These are phyloP conservation scores for Blechomonas ayalai DNA, from an alignment of 208 protist species.

Conservation along the genomic window DNA sequence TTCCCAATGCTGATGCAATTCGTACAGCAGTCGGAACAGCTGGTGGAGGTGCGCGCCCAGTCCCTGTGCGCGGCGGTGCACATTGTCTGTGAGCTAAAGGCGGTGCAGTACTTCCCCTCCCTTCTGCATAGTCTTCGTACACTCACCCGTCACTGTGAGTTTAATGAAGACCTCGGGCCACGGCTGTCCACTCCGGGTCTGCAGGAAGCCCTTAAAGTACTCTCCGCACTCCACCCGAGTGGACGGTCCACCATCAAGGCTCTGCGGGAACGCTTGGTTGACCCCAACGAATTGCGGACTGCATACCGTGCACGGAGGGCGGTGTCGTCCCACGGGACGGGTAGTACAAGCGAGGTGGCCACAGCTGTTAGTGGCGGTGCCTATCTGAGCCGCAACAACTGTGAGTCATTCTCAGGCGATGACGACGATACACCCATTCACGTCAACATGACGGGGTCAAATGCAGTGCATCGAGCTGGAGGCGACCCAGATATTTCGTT, in stretches of 20 bases:
- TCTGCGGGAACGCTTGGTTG: conserved; percentile 51
- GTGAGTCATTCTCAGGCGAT: conserved; percentile 9
- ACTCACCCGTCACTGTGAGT: conserved; percentile 77
- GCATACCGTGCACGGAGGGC: neutral
- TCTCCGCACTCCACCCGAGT: conserved; percentile 62
- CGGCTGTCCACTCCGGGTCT: conserved; percentile 72
- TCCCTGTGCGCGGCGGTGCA: conserved; percentile 78
- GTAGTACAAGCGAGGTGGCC: neutral
- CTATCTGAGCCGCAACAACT: conserved; percentile 1
- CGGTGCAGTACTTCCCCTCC: conserved; percentile 73
- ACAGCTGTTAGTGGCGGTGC: neutral
- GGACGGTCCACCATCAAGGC: conserved; percentile 53
- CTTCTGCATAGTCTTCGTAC: conserved; percentile 78
- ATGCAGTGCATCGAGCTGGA: too few species aligned
- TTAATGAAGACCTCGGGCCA: conserved; percentile 69
- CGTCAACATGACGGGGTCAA: too few species aligned
- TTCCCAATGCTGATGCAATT: conserved; percentile 85
- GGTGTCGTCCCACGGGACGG: conserved; percentile 4
- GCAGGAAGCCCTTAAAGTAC: conserved; percentile 66
- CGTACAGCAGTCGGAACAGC: conserved; percentile 78
- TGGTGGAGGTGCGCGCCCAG: conserved; percentile 76
- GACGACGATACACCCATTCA: conserved; percentile 9
- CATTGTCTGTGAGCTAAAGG: conserved; percentile 86
- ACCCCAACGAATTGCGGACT: conserved; percentile 24
- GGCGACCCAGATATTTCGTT: conserved; percentile 43